Conservation (phyloP, 371 early-diverging fungal genomes). For the Funneliformis caledonium region DNA sequence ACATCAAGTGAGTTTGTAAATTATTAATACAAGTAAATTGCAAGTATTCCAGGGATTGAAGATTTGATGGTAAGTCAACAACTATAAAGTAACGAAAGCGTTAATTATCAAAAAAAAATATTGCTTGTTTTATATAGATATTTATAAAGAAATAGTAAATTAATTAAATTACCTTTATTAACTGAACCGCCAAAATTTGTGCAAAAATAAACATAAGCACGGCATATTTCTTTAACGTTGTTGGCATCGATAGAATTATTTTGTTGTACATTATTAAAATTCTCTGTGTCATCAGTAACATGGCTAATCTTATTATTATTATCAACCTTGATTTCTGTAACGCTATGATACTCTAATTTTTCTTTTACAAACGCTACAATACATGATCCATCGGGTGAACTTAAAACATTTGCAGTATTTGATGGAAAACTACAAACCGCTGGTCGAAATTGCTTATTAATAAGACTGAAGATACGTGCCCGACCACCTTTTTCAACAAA, state of each 20-base stretch:
- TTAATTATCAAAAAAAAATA: background rate
- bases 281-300: too few relatives aligned
- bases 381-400: constrained; percentile 28
- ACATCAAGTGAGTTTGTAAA: background rate
- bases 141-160: background rate
- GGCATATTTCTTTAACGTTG: background rate
- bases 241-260: background rate
- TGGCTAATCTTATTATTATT: too few relatives aligned
- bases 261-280: too few relatives aligned
- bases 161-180: background rate
- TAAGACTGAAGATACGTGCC: background rate
- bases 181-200: background rate
- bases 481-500: constrained; percentile 28
- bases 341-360: background rate
- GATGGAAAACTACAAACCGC: constrained; percentile 5
- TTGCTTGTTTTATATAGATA: background rate
- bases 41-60: background rate
- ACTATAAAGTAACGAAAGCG: background rate
- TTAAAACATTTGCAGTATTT: constrained; percentile 13
- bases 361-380: constrained; percentile 30
- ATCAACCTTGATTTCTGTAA: too few relatives aligned
- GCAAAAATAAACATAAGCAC: constrained; percentile 21
- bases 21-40: constrained; percentile 18
- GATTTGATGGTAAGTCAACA: background rate
- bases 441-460: constrained; percentile 8